These are phyloP conservation scores for Dactylellina drechsleri DNA, from an alignment of 2,329 filamentous ascomycete genomes.

Conservation along the genomic window DNA sequence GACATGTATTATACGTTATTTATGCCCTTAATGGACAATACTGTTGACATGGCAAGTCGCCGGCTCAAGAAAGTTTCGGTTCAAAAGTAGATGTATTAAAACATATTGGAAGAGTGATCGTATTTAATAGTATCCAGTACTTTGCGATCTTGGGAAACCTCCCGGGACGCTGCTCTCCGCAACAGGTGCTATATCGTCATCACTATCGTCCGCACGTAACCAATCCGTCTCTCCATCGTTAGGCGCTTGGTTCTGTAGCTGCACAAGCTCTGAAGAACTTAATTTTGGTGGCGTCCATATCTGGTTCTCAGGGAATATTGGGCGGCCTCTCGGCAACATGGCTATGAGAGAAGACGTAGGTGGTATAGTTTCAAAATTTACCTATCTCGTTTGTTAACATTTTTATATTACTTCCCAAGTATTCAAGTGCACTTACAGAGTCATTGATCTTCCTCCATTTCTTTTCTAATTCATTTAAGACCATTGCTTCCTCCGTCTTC, in stretches of 20 bases:
- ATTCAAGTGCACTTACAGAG: constrained; percentile 69
- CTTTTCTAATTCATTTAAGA: constrained; percentile 83
- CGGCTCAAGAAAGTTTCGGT: background rate
- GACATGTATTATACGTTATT: background rate
- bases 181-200: constrained; percentile 19
- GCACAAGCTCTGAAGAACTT: constrained; percentile 37
- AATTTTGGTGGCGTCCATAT: constrained; percentile 51
- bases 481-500: constrained; percentile 81
- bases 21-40: background rate
- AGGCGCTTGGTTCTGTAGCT: constrained; percentile 40
- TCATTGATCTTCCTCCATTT: constrained; percentile 97
- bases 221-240: constrained; percentile 45
- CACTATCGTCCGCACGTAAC: constrained; percentile 48
- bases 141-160: constrained; percentile 45
- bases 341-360: constrained; percentile 37
- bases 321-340: constrained; percentile 32
- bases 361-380: constrained; percentile 45
- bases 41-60: background rate
- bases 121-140: constrained; percentile 46
- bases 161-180: constrained; percentile 31
- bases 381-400: constrained; percentile 27
- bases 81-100: background rate
- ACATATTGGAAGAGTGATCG: background rate
- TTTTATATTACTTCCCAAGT: background rate
- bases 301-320: constrained; percentile 35